Evolutionary conservation across 148 eudicot species (phyloP), one percentile per base, ranked within the genome.

Genomic region (Rhododendron vialii): DNA sequence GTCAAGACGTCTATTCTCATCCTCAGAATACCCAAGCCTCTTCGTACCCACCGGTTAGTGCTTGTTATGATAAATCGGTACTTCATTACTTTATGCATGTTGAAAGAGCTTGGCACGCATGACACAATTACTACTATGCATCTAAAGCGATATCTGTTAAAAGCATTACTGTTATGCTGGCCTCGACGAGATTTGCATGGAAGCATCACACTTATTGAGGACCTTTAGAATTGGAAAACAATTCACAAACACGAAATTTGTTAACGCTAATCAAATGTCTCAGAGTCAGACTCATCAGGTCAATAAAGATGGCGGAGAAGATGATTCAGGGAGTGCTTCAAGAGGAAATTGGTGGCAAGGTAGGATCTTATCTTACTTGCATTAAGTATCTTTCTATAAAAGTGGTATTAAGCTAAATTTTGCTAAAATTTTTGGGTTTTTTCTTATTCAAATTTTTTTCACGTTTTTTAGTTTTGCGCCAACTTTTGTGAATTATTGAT

Each of bases 271-370:
- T 65, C 12, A 2, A 24, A 12, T 69, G 35, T 67, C 36, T 38
- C 4, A 7, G 43, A 45, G 17, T 43, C 69, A 89, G 43, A 45
- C 28, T 43, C 69, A 89, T 84, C 85, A 94, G 94, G 86, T 50
- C 87, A 90, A 88, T 50, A 94, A 93, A 88, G 98, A 94, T 82
- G 91, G 82, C 9, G 98, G 89, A 69, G 99, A 95, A 89, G 96
- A 94, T 86, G 98, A 94, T 76, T 88, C 96, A 6, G 94, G 90
- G 76, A 89, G 90, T 87, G 96, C 93, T 86, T 90, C 95, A 7
- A 88, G 98, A 81, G 98, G 99, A 80, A 94, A 96, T 74, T 96
- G 99, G 99, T 96, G 99, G 99, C 92, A 94, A 91, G 98, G 98
- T 93, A 86, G 85, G 81, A 63, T 6, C 30, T 33, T 24, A 17